These are phyloP conservation scores for Rhododendron simsii DNA, from an alignment of 148 eudicot species.

Conservation along the genomic window DNA sequence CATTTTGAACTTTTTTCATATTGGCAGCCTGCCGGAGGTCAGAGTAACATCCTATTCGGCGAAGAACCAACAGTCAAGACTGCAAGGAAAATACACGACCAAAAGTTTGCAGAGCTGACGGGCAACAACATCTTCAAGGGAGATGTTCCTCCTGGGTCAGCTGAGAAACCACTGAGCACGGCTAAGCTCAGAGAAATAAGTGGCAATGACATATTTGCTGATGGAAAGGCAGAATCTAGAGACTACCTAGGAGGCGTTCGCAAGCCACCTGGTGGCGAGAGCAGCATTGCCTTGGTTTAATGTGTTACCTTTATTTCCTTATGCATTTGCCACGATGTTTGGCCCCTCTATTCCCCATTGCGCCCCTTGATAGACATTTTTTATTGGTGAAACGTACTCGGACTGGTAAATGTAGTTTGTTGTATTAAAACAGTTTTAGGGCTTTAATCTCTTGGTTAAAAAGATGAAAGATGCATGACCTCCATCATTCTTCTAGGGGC, in stretches of 20 bases:
- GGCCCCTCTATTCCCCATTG: neutral
- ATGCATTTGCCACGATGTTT: neutral
- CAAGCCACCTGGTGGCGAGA: slow-evolving; percentile 91
- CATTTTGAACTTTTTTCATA: neutral
- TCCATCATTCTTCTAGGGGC: neutral
- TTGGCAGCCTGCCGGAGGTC: slow-evolving; percentile 87
- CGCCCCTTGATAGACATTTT: neutral
- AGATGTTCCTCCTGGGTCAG: slow-evolving; percentile 62
- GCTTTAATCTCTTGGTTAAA: neutral
- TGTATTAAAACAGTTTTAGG: slow-evolving; percentile 2
- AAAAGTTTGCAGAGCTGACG: slow-evolving; percentile 82
- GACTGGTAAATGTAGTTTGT: neutral
- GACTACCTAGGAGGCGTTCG: slow-evolving; percentile 81
- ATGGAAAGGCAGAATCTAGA: slow-evolving; percentile 67
- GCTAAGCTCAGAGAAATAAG: slow-evolving; percentile 94
- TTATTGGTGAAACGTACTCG: neutral
- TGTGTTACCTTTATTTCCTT: neutral
- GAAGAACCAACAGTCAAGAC: slow-evolving; percentile 66
- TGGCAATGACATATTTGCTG: slow-evolving; percentile 79
- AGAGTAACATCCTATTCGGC: slow-evolving; percentile 75
- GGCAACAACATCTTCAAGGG: slow-evolving; percentile 93
- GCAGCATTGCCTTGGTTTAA: slow-evolving; percentile 82
- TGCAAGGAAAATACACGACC: slow-evolving; percentile 71
- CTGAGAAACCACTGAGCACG: slow-evolving; percentile 70
- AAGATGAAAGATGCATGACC: neutral